Evolutionary conservation across 2,329 filamentous ascomycete genomes (phyloP), one percentile per base, ranked within the genome.

Genomic region (Sporothrix dimorphospora): DNA sequence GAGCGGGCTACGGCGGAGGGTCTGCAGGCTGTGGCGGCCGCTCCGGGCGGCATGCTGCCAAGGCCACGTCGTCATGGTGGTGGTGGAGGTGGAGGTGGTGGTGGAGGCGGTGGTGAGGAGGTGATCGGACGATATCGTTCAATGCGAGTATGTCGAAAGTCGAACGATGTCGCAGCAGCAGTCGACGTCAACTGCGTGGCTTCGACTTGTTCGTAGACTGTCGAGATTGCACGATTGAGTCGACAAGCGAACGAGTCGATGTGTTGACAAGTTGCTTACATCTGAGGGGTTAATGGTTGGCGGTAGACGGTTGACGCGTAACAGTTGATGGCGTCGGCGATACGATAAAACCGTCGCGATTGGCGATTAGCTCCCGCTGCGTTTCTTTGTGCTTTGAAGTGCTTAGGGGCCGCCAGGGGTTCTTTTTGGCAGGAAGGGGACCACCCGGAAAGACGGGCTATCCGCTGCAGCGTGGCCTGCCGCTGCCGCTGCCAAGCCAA

Each of bases 21-120:
- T 86, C 40, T 79, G 76, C 73, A 86, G 77, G 80, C 88, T 89
- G 77, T 87, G 82, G 69, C 79, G 80, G 75, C 85, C 78, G 30
- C 81, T 77, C 63, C 75, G 77, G 61, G 76, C 78, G 42, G 82
- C 75, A 57, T 80, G 75, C 70, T 66, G 34, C 47, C 63, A 49
- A 1, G 69, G 55, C 30, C 24, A 47, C n/a, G 30, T 30, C 69
- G 57, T 57, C 42, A 71, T n/a, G 8, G 65, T 51, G n/a, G 45
- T 14, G 49, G 7, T 16, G 11, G 11, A 9, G 45, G 45, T 30
- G 61, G 34, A n/a, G 30, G 57, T 40, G 57, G 42, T 12, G 24
- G 57, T 40, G 57, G 42, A 3, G 24, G 21, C 7, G n/a, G 21
- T 53, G 30, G 30, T 34, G 30, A 34, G 3, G 3, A 3, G 30